Base-by-base conservation (phyloP, 352 stramenopile genomes). In the Phytophthora pinifolia region DNA sequence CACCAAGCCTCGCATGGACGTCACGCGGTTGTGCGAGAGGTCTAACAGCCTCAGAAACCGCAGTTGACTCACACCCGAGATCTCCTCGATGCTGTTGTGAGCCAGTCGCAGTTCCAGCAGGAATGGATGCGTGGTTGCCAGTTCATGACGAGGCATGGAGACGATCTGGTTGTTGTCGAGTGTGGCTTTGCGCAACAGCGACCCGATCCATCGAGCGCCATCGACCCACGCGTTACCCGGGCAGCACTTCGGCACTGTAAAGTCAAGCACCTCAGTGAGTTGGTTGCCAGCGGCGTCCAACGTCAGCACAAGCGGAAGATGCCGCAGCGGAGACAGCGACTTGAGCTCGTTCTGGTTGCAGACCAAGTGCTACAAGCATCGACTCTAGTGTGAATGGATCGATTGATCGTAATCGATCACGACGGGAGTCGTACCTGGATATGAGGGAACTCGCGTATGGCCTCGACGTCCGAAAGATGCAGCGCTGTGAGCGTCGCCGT, bases 31-130 rank as follows among this genome's bases (percentile, higher is more conserved):
- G 65, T 88, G 62, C 13, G 82, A 90, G 2, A 92, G 63, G 45
- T 90, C 78, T 5, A 92, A 45, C 12, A 88, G 54, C 15, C 81
- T 76, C 20, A 92, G 60, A 49, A 87, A 90, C 6, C 74, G 74
- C 18, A 92, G 60, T 6, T 65, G 43, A 13, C 67, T 53, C 33
- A 92, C 49, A 8, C 82, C 76, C 5, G 73, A 62, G 13, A 90
- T 76, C 8, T 71, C 66, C 6, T 54, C 54, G 36, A 90, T 83
- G 4, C 57, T 42, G 39, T 92, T 90, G 39, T 87, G 66, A 7
- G 75, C 66, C 14, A 92, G 56, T 12, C 72, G 45, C 12, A 92
- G 67, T 62, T 92, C 79, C 32, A 83, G 64, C 9, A 92, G 47
- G 43, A 88, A 92, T 18, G 72, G 76, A 33, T 90, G 80, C 1